Evolutionary conservation across 345 rosid genomes (phyloP), one percentile per base, ranked within the genome.

Genomic region (Brassica napus): DNA sequence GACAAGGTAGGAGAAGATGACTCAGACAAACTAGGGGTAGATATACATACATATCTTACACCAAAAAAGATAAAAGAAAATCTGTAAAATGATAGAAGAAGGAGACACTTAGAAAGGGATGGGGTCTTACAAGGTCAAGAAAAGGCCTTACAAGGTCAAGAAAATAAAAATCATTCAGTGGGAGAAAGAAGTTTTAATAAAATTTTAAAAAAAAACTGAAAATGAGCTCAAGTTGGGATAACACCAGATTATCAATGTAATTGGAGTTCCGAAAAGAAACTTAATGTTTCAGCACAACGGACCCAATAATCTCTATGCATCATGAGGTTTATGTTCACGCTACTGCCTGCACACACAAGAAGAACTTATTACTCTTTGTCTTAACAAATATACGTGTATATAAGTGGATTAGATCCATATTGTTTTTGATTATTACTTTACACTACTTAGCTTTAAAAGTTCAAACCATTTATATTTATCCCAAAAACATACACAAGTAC

Each of bases 61-160:
- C 64, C 72, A 4, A 23, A n/a, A 32, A 30, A 55, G 11, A 34
- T 31, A 60, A 72, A 49, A 74, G 1, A 82, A 54, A 86, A 68
- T 63, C 15, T 11, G 1, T 9, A 23, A 12, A 10, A 0, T 0
- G 4, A 44, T 0, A 14, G 15, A 81, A 68, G 60, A 58, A 0
- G 16, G 34, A 76, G 18, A 35, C 6, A 31, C 21, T 5, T 1
- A 37, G 31, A 9, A 44, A 0, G 2, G 28, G 16, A 65, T 0
- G 9, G 81, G 97, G 92, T 88, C 98, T 92, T 91, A 95, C 97
- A 91, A 95, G 96, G 94, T 89, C 97, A 95, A 95, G 98, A 95
- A 95, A 95, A 95, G 96, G 93, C 86, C 97, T 95, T 95, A 92
- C 97, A 94, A 95, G 98, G 98, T 95, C 99, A 95, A 95, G 98